phyloP scores from a whole-genome alignment of 768 basidiomycete species.

The Dacryopinax spathularia region DNA sequence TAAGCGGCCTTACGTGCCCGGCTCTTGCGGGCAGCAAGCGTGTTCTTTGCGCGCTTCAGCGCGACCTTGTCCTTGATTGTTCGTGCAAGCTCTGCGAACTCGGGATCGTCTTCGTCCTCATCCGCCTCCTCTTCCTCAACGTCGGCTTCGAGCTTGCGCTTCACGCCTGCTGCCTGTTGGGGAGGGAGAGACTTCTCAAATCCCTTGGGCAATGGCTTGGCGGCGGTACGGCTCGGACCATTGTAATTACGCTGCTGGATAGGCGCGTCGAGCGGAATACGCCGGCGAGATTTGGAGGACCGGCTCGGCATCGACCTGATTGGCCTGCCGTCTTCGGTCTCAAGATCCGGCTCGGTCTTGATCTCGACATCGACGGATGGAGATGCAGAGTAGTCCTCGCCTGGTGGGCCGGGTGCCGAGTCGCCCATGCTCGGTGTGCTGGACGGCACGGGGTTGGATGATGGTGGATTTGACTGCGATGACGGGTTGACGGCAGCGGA shows the following conservation, averaged over 20 bases:
- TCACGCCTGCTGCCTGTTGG: background rate
- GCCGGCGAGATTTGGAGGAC: background rate
- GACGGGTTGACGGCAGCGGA: background rate
- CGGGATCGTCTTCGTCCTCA: background rate
- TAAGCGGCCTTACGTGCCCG: background rate
- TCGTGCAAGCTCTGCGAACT: background rate
- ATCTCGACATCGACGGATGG: background rate
- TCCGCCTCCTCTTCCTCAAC: background rate
- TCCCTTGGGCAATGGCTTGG: constrained; percentile 8
- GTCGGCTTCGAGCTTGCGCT: background rate
- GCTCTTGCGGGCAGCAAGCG: background rate
- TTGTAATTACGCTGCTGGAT: constrained; percentile 9
- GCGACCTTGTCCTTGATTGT: constrained; percentile 2
- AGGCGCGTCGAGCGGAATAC: constrained; percentile 10
- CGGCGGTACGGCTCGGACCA: constrained; percentile 7
- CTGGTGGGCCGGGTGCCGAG: background rate
- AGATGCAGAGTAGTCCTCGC: background rate
- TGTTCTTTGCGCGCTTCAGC: constrained; percentile 1
- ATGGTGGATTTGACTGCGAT: background rate
- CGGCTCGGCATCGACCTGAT: background rate
- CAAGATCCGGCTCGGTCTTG: constrained; percentile 1
- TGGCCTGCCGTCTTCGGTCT: background rate
- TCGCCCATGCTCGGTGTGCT: background rate
- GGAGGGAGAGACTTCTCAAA: background rate
- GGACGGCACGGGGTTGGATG: background rate